These are phyloP conservation scores for Jatropha curcas DNA, from an alignment of 345 rosid species.

Conservation along the genomic window DNA sequence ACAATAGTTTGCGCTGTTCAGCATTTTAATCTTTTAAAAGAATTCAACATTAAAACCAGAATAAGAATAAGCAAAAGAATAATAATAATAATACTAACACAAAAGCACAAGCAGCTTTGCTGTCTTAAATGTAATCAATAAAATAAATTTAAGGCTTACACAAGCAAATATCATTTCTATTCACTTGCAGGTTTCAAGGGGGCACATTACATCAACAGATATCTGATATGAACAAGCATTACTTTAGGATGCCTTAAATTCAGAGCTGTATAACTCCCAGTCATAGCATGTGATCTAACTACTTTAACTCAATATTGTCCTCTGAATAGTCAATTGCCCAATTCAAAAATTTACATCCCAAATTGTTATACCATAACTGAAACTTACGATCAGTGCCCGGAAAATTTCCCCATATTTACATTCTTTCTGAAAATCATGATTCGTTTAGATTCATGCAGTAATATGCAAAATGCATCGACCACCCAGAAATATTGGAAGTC, in stretches of 20 bases:
- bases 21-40: neutral
- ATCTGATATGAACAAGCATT: neutral
- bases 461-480: neutral
- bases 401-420: neutral
- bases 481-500: neutral
- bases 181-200: neutral
- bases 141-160: neutral
- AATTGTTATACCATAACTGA: too few species aligned
- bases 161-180: slow-evolving; percentile 9
- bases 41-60: neutral
- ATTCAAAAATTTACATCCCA: neutral
- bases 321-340: neutral
- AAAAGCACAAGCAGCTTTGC: neutral
- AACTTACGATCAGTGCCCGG: too few species aligned
- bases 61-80: too few species aligned
- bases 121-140: neutral
- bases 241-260: neutral
- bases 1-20: neutral
- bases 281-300: neutral
- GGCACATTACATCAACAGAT: neutral
- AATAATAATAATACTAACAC: too few species aligned
- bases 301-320: neutral
- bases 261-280: neutral
- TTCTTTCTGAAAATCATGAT: neutral
- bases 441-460: neutral